Evolutionary conservation across 2,329 filamentous ascomycete genomes (phyloP).

Genomic region (Colletotrichum incanum): DNA sequence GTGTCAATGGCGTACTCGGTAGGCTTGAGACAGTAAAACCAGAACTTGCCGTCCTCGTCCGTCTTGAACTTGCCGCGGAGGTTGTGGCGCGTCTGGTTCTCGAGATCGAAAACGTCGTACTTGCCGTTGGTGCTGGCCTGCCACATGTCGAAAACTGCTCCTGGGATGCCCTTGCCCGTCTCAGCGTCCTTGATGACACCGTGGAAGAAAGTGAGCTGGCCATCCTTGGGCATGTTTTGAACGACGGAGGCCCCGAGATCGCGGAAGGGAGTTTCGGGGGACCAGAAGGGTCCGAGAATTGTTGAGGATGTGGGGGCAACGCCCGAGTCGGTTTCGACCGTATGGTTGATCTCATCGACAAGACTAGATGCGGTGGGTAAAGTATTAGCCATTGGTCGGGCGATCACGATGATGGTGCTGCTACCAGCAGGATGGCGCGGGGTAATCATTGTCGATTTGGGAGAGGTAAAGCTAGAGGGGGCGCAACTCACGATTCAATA

Average conservation of each 20-base stretch:
- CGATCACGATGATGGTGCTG: background rate
- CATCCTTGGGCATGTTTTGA: constrained; percentile 42
- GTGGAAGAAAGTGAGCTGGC: constrained; percentile 42
- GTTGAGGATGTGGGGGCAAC: constrained; percentile 38
- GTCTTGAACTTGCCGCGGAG: constrained; percentile 76
- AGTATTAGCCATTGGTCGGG: background rate
- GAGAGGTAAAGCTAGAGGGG: background rate
- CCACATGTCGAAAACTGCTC: constrained; percentile 73
- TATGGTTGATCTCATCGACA: constrained; percentile 44
- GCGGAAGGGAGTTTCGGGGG: constrained; percentile 44
- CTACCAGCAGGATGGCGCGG: constrained; percentile 1
- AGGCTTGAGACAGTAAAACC: constrained; percentile 75
- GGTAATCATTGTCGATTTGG: background rate
- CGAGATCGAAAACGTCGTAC: constrained; percentile 75
- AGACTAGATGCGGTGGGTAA: constrained; percentile 11
- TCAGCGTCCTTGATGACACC: constrained; percentile 44
- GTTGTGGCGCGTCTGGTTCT: constrained; percentile 74
- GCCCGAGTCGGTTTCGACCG: constrained; percentile 38
- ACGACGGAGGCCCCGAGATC: constrained; percentile 41
- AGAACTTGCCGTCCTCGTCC: constrained; percentile 73
- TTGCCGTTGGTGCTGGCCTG: constrained; percentile 72
- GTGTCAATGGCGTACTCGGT: constrained; percentile 75
- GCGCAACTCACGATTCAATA: constrained; percentile 39
- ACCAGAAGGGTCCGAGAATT: constrained; percentile 44
- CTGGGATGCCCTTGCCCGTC: constrained; percentile 49